phyloP scores from a whole-genome alignment of 1,139 yeast species.

The Saccharomyces hybrid region DNA sequence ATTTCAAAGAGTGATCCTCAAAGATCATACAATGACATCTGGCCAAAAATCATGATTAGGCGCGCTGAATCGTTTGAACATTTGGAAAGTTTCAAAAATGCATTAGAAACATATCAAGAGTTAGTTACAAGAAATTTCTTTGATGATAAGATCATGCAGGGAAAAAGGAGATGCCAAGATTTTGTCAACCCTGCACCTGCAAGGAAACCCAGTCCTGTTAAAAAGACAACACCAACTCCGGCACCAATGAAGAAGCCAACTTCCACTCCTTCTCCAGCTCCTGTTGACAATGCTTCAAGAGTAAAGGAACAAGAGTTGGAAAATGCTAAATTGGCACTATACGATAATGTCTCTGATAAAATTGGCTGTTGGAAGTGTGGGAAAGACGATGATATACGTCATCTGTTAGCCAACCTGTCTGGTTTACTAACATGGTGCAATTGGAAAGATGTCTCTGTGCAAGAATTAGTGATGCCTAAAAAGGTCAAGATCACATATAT shows the following conservation, averaged over 20 bases:
- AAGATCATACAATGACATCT: conserved; percentile 60
- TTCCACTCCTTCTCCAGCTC: background rate
- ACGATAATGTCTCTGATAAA: conserved; percentile 51
- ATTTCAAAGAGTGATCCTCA: conserved; percentile 41
- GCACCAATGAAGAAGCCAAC: conserved; percentile 19
- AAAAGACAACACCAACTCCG: conserved; percentile 19
- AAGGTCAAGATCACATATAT: conserved; percentile 80
- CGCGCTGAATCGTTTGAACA: conserved; percentile 82
- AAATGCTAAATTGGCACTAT: conserved; percentile 47
- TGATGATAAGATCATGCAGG: conserved; percentile 63
- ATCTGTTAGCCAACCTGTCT: conserved; percentile 60
- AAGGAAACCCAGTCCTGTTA: conserved; percentile 11
- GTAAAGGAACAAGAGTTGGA: conserved; percentile 39
- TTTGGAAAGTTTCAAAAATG: conserved; percentile 58
- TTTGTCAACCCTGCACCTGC: conserved; percentile 37
- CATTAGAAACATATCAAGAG: conserved; percentile 53
- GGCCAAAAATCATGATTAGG: conserved; percentile 60
- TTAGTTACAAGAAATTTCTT: conserved; percentile 63
- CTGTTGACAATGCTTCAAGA: conserved; percentile 9
- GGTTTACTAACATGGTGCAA: conserved; percentile 55
- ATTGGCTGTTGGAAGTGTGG: conserved; percentile 63
- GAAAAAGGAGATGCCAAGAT: conserved; percentile 64
- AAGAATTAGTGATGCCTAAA: conserved; percentile 83
- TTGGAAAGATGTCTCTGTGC: conserved; percentile 58
- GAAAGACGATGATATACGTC: conserved; percentile 75